Evolutionary conservation across 768 basidiomycete genomes (phyloP), one percentile per base, ranked within the genome.

Genomic region (Boletus fagicola): DNA sequence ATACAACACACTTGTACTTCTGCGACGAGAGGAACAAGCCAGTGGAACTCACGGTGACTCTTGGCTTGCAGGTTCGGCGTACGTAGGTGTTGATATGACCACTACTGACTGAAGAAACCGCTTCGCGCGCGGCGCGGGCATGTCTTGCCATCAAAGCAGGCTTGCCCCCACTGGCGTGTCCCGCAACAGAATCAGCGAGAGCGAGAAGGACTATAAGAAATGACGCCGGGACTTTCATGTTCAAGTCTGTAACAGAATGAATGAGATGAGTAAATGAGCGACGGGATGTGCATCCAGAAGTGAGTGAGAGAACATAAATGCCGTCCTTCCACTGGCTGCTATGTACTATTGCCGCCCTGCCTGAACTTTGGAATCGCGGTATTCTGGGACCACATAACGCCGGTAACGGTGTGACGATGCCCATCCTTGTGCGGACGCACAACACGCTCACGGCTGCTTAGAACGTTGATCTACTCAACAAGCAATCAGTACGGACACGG

Each of bases 111-210:
- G 42, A 16, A 45, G 33, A 28, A 20, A 57, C 12, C 8, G 9
- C 31, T 22, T 31, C 35, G 35, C 46, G 40, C n/a, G 33, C 12
- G 7, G 24, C 4, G 36, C 33, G 48, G 38, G 38, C 60, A 20
- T 45, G 61, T 46, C 20, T 59, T 40, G 38, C 57, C 38, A 59
- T 60, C 20, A 52, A 30, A 28, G 48, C 43, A 18, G 40, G 57
- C 43, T 20, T 38, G 36, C 35, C 22, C 18, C 46, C 31, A 28
- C 49, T 35, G 18, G 22, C 38, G 30, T 54, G 35, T 8, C 57
- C 30, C 24, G n/a, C 54, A 51, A 58, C 43, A 36, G 35, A 42
- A 31, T 15, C 9, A 13, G 30, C n/a, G 45, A 48, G 39, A 47
- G 46, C 12, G 33, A 33, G 36, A 15, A 42, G 18, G 22, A n/a